Conservation (phyloP, 83 land plant genomes). For the Isoetes engelmannii region DNA sequence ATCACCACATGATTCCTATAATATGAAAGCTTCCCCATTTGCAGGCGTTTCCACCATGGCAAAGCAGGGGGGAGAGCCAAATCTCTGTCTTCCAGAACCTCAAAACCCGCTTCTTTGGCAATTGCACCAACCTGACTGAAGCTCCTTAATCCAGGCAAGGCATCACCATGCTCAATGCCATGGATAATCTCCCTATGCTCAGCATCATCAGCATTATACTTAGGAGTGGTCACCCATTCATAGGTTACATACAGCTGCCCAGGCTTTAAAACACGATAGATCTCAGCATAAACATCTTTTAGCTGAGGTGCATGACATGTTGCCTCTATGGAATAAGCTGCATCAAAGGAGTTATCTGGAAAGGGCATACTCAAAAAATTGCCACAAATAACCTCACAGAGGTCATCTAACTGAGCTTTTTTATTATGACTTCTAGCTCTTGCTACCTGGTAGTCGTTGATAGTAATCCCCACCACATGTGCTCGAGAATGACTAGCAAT, state of each 20-base stretch:
- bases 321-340: constrained; percentile 86
- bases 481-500: constrained; percentile 72
- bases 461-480: constrained; percentile 82
- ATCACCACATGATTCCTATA: constrained; percentile 79
- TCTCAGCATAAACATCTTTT: constrained; percentile 65
- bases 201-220: constrained; percentile 36
- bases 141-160: constrained; percentile 63
- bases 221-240: constrained; percentile 83
- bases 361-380: constrained; percentile 86
- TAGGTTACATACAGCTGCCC: constrained; percentile 76
- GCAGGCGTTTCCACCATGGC: constrained; percentile 86
- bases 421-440: constrained; percentile 73
- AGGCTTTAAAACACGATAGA: constrained; percentile 67
- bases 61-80: constrained; percentile 71
- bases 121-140: constrained; percentile 50
- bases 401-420: constrained; percentile 66
- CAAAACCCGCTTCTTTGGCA: constrained; percentile 68
- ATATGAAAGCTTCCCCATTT: constrained; percentile 87
- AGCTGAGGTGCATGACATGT: constrained; percentile 87
- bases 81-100: constrained; percentile 70
- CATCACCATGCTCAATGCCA: constrained; percentile 78
- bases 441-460: constrained; percentile 83
- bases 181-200: constrained; percentile 72
- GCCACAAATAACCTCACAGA: constrained; percentile 89
- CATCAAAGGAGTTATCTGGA: constrained; percentile 51